These are phyloP conservation scores for Apiotrichum laibachii DNA, from an alignment of 1,284 basidiomycete species.

Conservation along the genomic window DNA sequence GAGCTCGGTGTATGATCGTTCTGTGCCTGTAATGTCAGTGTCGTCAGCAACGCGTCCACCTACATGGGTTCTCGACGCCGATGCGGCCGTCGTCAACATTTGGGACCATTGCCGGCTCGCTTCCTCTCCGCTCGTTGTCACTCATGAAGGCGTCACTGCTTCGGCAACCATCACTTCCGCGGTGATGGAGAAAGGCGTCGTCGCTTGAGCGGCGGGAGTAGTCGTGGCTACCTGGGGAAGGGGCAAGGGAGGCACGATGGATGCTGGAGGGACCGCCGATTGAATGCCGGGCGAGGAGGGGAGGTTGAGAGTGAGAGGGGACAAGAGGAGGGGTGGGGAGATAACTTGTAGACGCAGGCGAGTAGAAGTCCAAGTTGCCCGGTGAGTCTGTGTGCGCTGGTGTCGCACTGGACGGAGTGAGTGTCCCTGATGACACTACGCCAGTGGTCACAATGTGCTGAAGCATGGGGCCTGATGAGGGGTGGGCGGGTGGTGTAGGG, in stretches of 20 bases:
- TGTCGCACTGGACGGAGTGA: constrained; percentile 1
- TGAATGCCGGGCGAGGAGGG: neutral
- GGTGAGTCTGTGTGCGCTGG: neutral
- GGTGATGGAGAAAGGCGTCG: neutral
- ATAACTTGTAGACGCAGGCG: constrained; percentile 11
- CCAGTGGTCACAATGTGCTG: constrained; percentile 1
- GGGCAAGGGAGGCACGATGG: neutral
- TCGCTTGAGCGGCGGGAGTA: constrained; percentile 6
- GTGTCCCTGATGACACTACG: neutral
- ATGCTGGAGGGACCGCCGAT: neutral
- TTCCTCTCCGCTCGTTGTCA: neutral
- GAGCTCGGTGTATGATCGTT: constrained; percentile 58
- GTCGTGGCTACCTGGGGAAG: neutral
- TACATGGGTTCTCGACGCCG: constrained; percentile 45
- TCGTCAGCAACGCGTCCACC: constrained; percentile 15
- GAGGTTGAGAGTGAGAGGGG: constrained; percentile 2
- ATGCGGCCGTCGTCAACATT: constrained; percentile 36
- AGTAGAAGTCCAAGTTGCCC: constrained; percentile 1
- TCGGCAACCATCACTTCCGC: neutral
- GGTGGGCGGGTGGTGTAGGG: neutral
- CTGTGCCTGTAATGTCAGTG: constrained; percentile 12
- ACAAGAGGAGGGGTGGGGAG: constrained; percentile 7
- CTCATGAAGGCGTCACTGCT: neutral
- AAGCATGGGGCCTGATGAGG: neutral
- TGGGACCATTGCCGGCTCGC: neutral